Evolutionary conservation across 2,329 filamentous ascomycete genomes (phyloP), one percentile per base, ranked within the genome.

Genomic region (Fusarium mexicanum): DNA sequence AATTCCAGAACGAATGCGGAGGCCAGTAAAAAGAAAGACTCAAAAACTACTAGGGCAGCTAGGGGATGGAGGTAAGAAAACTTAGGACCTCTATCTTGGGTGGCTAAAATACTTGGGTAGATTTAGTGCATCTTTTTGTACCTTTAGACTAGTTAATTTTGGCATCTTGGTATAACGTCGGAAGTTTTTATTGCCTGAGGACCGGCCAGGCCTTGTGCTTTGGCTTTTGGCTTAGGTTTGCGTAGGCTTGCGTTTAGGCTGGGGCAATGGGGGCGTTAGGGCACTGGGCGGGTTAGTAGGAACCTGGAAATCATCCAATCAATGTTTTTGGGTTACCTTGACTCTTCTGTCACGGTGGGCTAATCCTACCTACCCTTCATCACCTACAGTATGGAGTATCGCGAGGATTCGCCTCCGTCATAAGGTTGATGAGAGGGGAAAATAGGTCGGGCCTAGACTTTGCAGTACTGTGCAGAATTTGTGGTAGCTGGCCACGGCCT

Each of bases 291-390:
- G 54, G 48, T 65, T 70, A 43, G 60, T 54, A 70, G 61, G 66
- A 55, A 64, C 53, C 48, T 46, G 46, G 26, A 55, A 68, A 71
- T 48, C 53, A 46, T 74, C 71, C 67, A 70, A 70, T 70, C 51
- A 70, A 37, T 71, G 31, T 44, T 60, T 44, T 74, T 74, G 71
- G 67, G 71, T 68, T 74, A 68, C 67, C 58, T 64, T 47, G 59
- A 71, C 53, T 72, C 33, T 31, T 50, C 41, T 74, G 71, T 72
- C 67, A 68, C 71, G 62, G 48, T 67, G 71, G 69, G 71, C 60
- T 73, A 69, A 70, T 61, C 53, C 67, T 69, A 64, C 54, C 35
- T 51, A 67, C 57, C 57, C 37, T 55, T 31, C 51, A 69, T 33
- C 48, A 29, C 18, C 20, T 54, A 33, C 53, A 48, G 38, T 38